Evolutionary conservation across 345 rosid species (phyloP), one percentile per base, ranked within the genome.

Genomic region (Corchorus capsularis): DNA sequence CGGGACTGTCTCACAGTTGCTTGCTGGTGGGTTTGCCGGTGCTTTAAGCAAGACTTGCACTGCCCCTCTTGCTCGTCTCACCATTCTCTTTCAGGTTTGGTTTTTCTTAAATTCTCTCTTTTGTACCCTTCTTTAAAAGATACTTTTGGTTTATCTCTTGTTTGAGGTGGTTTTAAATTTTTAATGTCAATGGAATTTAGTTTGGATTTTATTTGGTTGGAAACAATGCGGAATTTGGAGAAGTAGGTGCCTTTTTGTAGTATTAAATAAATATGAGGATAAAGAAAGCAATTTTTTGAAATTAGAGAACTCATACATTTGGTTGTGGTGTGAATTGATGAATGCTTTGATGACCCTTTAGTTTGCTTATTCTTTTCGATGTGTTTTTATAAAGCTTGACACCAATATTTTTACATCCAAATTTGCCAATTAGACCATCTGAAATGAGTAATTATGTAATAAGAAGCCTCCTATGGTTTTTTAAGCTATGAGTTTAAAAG

Each of bases 41-140:
- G 98, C 97, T 77, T 83, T 96, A 70, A 90, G 97, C 83, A 96
- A 96, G 83, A 96, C 99, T 57, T 96, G 99, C 75, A 96, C 98
- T 8, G 97, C 98, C 8, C 99, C 99, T 66, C 89, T 92, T 14
- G 95, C 97, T 75, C 93, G 99, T 15, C 95, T 96, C 76, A 91
- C 98, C 78, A 96, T 96, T 73, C 97, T 96, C 72, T 96, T 94
- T 73, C 99, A 96, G 97, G 99, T 93, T 19, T 57, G 45, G 46
- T 57, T 50, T 74, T 64, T 54, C 59, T 71, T 17, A 2, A 50
- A 9, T 16, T 47, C 3, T 76, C 63, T 0, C 35, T 22, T 41
- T 72, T 41, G 6, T 16, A 8, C n/a, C 3, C 8, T 11, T 71
- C 60, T 32, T 35, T 16, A 15, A 35, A 35, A 22, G 10, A 20